phyloP scores from a whole-genome alignment of 2,329 filamentous ascomycete species.

The Plenodomus lindquistii region DNA sequence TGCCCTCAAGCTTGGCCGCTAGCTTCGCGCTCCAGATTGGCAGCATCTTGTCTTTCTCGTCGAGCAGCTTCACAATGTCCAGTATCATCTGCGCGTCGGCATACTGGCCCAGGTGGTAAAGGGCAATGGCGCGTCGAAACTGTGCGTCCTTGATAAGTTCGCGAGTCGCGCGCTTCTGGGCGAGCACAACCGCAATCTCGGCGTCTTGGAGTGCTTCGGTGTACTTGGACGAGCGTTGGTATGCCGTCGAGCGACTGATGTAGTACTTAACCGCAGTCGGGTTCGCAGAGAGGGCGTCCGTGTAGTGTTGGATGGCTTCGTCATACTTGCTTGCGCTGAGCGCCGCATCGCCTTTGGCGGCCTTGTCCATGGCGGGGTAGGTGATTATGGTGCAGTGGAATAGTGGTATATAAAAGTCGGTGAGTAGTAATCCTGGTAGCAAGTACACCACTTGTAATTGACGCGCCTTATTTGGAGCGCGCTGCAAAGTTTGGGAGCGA shows the following conservation, averaged over 20 bases:
- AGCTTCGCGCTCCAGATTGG: conserved; percentile 64
- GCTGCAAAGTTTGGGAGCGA: not conserved
- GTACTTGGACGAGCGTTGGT: conserved; percentile 63
- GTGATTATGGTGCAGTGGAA: too few species aligned
- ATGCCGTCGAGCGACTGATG: conserved; percentile 78
- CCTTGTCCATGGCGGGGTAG: conserved; percentile 55
- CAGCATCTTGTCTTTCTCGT: conserved; percentile 56
- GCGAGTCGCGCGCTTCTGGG: conserved; percentile 73
- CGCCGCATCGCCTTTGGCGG: conserved; percentile 62
- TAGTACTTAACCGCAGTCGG: conserved; percentile 77
- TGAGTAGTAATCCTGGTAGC: too few species aligned
- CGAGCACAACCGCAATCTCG: conserved; percentile 60
- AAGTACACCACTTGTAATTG: too few species aligned
- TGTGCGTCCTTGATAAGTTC: conserved; percentile 81
- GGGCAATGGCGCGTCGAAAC: conserved; percentile 74
- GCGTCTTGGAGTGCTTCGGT: conserved; percentile 54
- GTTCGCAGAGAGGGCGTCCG: conserved; percentile 65
- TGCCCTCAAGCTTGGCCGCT: conserved; percentile 53
- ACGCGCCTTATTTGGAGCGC: not conserved
- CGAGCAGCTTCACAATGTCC: conserved; percentile 57
- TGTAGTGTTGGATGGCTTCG: conserved; percentile 67
- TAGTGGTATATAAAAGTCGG: too few species aligned
- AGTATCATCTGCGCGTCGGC: conserved; percentile 77
- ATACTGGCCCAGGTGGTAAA: conserved; percentile 70
- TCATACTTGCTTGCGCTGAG: conserved; percentile 66